Percentiles rank a stretch among this genome's conserved stretches.
Conservation (phyloP, 805 yeast species). For the Saturnispora mendoncae region DNA sequence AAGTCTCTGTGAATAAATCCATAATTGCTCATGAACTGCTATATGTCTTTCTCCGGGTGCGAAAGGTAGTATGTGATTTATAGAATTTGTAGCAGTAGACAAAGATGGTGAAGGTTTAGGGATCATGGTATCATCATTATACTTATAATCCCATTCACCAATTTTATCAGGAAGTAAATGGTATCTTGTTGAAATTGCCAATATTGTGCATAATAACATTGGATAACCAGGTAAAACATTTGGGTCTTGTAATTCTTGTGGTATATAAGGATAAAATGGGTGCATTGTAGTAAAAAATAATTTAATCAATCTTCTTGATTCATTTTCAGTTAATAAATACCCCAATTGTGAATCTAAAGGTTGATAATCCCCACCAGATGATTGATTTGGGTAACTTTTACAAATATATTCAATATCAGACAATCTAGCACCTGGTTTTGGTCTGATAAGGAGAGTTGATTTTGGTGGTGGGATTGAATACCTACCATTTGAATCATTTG, state of each 20-base stretch:
- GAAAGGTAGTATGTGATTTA: background rate
- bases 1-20: conserved; percentile 76
- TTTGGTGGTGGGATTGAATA: conserved; percentile 37
- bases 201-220: conserved; percentile 66
- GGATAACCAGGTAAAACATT: conserved; percentile 69
- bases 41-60: conserved; percentile 31
- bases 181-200: conserved; percentile 75
- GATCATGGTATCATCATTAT: conserved; percentile 1
- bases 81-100: background rate
- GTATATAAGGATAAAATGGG: conserved; percentile 85
- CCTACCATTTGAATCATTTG: conserved; percentile 19
- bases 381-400: conserved; percentile 12
- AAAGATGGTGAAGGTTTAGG: background rate
- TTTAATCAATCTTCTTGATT: conserved; percentile 48
- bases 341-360: background rate
- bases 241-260: conserved; percentile 59
- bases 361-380: background rate
- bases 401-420: conserved; percentile 62
- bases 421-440: conserved; percentile 38
- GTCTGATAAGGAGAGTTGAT: conserved; percentile 35
- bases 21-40: conserved; percentile 66
- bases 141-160: conserved; percentile 12
- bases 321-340: conserved; percentile 48
- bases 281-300: conserved; percentile 71
- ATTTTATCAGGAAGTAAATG: conserved; percentile 44